Evolutionary conservation across 2,329 filamentous ascomycete species (phyloP), one percentile per base, ranked within the genome.

Genomic region (Sporothrix curviconia): DNA sequence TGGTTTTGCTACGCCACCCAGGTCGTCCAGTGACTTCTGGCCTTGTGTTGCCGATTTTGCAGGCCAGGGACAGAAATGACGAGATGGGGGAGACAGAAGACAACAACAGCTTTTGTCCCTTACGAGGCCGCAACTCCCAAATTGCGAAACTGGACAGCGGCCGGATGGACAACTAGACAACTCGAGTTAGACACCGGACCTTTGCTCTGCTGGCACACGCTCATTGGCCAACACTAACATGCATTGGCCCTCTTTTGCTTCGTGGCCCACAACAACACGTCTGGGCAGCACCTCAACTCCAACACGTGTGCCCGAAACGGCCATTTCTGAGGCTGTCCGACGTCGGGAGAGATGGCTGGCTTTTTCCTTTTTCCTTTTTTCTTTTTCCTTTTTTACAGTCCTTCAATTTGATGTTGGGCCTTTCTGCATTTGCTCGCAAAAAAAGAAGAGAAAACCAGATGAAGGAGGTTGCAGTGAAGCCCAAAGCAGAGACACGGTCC

Each of bases 181-280:
- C 25, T 17, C 30, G 14, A 25, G 39, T 7, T 32, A 15, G 4
- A n/a, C 17, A 34, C 28, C 42, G 37, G 37, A 54, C 30, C 52
- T 25, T 28, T 55, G 52, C 52, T 28, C 19, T 37, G 52, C 51
- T 55, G 52, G 52, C 52, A 55, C n/a, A 9, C 12, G 22, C 40
- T 28, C 30, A 55, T 55, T 55, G 52, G 52, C 52, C 30, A 36
- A 46, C 28, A n/a, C 8, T 4, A 14, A 1, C 28, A 25, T 64
- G 63, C 37, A 42, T 42, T 53, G 28, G 51, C 7, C n/a, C 50
- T 25, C 14, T 14, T 19, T 34, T 36, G 1, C 22, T 19, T 12
- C 5, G 17, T 14, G 17, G 17, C 30, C 22, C 24, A 15, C 40
- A n/a, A 19, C n/a, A n/a, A n/a, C n/a, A n/a, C n/a, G 11, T 25